Conservation (phyloP, 345 rosid species). For the Citrus unshiu region DNA sequence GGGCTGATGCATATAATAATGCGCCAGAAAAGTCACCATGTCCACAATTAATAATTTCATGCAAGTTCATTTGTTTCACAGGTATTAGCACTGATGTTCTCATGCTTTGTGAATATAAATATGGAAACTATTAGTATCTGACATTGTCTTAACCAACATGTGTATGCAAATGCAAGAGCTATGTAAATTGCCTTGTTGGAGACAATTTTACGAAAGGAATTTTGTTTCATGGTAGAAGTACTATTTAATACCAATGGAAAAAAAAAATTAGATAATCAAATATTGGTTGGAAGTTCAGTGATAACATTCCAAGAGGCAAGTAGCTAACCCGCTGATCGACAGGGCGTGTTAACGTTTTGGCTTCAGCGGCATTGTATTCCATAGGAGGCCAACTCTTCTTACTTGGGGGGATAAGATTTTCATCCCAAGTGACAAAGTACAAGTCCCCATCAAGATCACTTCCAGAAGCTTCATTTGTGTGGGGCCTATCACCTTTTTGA, state of each 20-base stretch:
- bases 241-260: background rate
- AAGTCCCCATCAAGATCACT: conserved; percentile 97
- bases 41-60: background rate
- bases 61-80: background rate
- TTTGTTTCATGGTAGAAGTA: background rate
- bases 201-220: background rate
- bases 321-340: conserved; percentile 63
- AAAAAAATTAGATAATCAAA: background rate
- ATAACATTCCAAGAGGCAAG: background rate
- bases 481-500: conserved; percentile 87
- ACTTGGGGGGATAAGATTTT: conserved; percentile 73
- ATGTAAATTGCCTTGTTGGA: background rate
- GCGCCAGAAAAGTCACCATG: background rate
- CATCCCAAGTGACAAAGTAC: conserved; percentile 93
- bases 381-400: conserved; percentile 69
- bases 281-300: background rate
- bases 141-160: background rate
- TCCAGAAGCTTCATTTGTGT: conserved; percentile 90
- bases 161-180: background rate
- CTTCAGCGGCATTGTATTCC: conserved; percentile 54
- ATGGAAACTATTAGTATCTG: background rate
- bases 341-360: conserved; percentile 20
- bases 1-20: background rate
- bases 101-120: background rate
- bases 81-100: background rate